phyloP scores from a whole-genome alignment of 371 early-diverging fungal genomes.

The Circinella minor region DNA sequence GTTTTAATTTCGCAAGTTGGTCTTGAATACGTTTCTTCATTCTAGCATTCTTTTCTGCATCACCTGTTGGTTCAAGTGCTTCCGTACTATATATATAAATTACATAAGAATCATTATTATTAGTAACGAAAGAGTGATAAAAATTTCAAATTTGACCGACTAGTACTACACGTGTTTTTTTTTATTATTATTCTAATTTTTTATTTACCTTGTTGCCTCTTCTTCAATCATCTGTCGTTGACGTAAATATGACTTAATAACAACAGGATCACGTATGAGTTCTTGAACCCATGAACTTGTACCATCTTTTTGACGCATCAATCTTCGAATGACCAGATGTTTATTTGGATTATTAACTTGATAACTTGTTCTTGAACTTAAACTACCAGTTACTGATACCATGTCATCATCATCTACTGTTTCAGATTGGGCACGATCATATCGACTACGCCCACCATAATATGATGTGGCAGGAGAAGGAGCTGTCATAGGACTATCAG shows the following conservation, averaged over 20 bases:
- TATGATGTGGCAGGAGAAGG: slow-evolving; percentile 29
- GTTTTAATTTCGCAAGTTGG: slow-evolving; percentile 64
- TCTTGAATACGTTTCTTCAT: slow-evolving; percentile 68
- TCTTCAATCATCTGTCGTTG: slow-evolving; percentile 85
- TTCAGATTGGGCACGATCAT: slow-evolving; percentile 45
- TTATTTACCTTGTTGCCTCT: slow-evolving; percentile 48
- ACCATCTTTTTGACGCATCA: slow-evolving; percentile 67
- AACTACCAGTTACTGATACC: slow-evolving; percentile 61
- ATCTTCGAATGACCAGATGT: slow-evolving; percentile 65
- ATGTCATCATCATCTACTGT: slow-evolving; percentile 57
- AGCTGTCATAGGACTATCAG: slow-evolving; percentile 42
- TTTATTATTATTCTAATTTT: too few relatives aligned
- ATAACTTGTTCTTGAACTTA: slow-evolving; percentile 60
- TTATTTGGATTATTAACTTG: slow-evolving; percentile 64
- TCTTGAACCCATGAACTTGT: slow-evolving; percentile 79
- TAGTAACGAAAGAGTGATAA: not conserved
- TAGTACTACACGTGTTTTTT: too few relatives aligned
- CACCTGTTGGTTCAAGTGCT: slow-evolving; percentile 60
- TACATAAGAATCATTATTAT: not conserved
- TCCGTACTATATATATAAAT: slow-evolving; percentile 41
- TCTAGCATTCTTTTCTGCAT: slow-evolving; percentile 65
- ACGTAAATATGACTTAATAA: slow-evolving; percentile 89
- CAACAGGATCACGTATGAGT: slow-evolving; percentile 79
- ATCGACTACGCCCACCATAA: slow-evolving; percentile 32
- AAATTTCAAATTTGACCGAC: not conserved